A percentile compares a stretch with the other conserved stretches of the same genome.
Conservation (phyloP, 768 basidiomycete genomes). For the Daedaleopsis nitida region DNA sequence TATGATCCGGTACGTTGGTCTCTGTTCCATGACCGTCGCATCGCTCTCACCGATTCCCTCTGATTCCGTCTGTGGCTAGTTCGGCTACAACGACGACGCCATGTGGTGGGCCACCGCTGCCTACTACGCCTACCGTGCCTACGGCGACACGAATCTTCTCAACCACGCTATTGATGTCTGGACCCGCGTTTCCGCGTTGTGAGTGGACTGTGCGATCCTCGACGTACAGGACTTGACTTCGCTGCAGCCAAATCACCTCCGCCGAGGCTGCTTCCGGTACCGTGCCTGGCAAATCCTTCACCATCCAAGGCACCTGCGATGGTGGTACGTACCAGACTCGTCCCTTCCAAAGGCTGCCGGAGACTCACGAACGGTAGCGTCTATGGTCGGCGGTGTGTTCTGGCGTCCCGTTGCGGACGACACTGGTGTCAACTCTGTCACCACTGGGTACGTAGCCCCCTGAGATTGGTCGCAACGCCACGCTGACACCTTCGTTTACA, state of each 20-base stretch:
- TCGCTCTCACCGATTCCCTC: background rate
- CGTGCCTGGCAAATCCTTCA: conserved; percentile 44
- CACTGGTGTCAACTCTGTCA: conserved; percentile 49
- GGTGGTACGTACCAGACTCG: conserved; percentile 45
- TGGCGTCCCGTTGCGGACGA: conserved; percentile 51
- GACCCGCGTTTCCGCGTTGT: conserved; percentile 51
- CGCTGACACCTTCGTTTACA: background rate
- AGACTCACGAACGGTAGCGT: too few relatives aligned
- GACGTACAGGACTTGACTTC: background rate
- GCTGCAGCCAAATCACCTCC: conserved; percentile 43
- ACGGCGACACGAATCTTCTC: conserved; percentile 44
- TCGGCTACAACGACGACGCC: conserved; percentile 51
- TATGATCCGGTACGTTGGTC: conserved; percentile 37
- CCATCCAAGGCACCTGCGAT: conserved; percentile 44
- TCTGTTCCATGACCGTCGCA: background rate
- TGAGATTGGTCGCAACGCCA: background rate
- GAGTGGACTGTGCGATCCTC: conserved; percentile 18
- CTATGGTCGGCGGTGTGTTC: conserved; percentile 50
- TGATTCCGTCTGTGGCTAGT: conserved; percentile 13
- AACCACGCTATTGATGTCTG: conserved; percentile 49
- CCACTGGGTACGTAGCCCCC: conserved; percentile 44
- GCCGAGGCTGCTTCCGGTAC: conserved; percentile 40
- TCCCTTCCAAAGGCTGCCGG: too few relatives aligned
- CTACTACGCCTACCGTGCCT: conserved; percentile 50
- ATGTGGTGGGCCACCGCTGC: conserved; percentile 61